Percentiles rank a stretch among this genome's conserved stretches.
Conservation (phyloP, 1,284 basidiomycete genomes). For the Pisolithus thermaeus region DNA sequence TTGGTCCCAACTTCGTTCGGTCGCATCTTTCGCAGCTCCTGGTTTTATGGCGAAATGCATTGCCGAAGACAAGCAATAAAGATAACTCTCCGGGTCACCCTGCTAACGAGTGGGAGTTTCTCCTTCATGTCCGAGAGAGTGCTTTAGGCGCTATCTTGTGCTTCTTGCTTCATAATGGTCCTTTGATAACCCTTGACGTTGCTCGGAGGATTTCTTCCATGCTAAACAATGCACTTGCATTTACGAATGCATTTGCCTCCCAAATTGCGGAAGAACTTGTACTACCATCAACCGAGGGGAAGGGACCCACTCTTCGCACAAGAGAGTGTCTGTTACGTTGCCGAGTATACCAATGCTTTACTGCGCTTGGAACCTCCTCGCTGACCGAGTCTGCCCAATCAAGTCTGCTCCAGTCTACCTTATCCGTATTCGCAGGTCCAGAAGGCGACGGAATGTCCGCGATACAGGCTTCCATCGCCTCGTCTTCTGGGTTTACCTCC, state of each 20-base stretch:
- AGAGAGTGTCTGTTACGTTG: constrained; percentile 82
- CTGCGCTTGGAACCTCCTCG: constrained; percentile 70
- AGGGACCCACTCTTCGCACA: constrained; percentile 64
- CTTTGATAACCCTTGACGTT: constrained; percentile 86
- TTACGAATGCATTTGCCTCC: constrained; percentile 68
- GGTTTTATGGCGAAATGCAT: constrained; percentile 93
- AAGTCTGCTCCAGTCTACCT: constrained; percentile 76
- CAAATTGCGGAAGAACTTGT: constrained; percentile 46
- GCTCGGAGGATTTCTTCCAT: constrained; percentile 83
- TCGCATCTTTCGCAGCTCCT: constrained; percentile 89
- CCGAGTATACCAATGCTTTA: constrained; percentile 88
- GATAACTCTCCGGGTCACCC: constrained; percentile 69
- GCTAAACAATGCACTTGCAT: constrained; percentile 86
- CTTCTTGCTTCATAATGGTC: constrained; percentile 80
- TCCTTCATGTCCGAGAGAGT: constrained; percentile 87
- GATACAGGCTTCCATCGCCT: constrained; percentile 89
- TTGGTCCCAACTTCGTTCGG: constrained; percentile 91
- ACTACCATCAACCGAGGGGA: constrained; percentile 36
- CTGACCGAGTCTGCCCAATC: constrained; percentile 81
- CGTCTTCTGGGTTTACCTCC: constrained; percentile 81
- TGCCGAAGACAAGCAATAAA: constrained; percentile 91
- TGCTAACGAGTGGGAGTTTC: constrained; percentile 83
- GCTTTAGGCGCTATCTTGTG: constrained; percentile 85
- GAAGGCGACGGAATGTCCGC: constrained; percentile 68
- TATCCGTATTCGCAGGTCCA: constrained; percentile 84